phyloP scores from a whole-genome alignment of 371 early-diverging fungal genomes.

The Vittaforma corneae region DNA sequence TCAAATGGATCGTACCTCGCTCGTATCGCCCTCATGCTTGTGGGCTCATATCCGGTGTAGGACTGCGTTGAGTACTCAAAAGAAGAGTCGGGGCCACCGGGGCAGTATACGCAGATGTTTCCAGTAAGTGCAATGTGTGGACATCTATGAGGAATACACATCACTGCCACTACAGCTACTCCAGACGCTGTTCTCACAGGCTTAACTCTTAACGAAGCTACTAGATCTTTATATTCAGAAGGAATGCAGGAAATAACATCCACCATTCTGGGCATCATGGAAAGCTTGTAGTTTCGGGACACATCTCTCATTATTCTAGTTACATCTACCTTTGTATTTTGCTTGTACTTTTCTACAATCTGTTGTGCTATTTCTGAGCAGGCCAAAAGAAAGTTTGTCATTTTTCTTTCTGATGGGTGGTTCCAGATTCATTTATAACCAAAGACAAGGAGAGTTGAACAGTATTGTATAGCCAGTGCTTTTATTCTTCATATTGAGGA shows the following conservation, averaged over 20 bases:
- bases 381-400: slow-evolving; percentile 46
- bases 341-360: slow-evolving; percentile 46
- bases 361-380: slow-evolving; percentile 43
- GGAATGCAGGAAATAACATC: slow-evolving; percentile 97
- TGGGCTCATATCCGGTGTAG: slow-evolving; percentile 99
- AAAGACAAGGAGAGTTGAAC: too few relatives aligned
- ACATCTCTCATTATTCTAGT: slow-evolving; percentile 38
- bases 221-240: slow-evolving; percentile 72
- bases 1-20: slow-evolving; percentile 94
- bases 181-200: slow-evolving; percentile 96
- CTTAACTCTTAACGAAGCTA: slow-evolving; percentile 81
- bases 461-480: too few relatives aligned
- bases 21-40: slow-evolving; percentile 97
- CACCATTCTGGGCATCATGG: slow-evolving; percentile 77
- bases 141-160: slow-evolving; percentile 99
- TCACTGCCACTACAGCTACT: slow-evolving; percentile 97
- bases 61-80: slow-evolving; percentile 99
- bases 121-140: slow-evolving; percentile 99
- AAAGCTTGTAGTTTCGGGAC: slow-evolving; percentile 51
- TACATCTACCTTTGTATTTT: slow-evolving; percentile 48
- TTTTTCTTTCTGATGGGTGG: too few relatives aligned
- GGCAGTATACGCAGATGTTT: slow-evolving; percentile 93
- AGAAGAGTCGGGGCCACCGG: slow-evolving; percentile 98
- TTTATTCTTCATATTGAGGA: too few relatives aligned
- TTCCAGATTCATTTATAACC: too few relatives aligned